Base-by-base conservation (phyloP, 768 basidiomycete species). In the Mycena belliarum region DNA sequence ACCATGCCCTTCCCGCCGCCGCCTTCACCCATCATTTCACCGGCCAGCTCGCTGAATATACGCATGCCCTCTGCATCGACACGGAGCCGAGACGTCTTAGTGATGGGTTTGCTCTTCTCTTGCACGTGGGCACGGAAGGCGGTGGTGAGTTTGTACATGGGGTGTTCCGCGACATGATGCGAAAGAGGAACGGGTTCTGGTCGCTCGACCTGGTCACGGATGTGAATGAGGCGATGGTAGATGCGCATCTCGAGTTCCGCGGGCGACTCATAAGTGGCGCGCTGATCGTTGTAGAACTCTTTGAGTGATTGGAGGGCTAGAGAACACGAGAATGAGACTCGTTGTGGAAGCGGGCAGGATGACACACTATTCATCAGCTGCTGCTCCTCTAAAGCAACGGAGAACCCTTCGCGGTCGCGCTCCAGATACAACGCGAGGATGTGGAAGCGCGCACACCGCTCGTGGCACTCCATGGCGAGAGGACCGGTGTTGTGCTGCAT, bases 211-310 rank as follows among this genome's bases (percentile, higher is more conserved):
- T 90, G 89, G 70, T 95, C 91, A 26, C 93, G 87, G 42, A 98
- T 88, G 66, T 97, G 93, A 26, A 91, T 88, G 28, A 98, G 83
- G 45, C 95, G 86, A 68, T 95, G 92, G 73, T 98, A 99, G 1
- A 97, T 87, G 29, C 93, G 87, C 86, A 99, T 97, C 72, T 99
- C 96, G 44, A 98, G 82, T 68, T 98, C 95, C 37, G 89, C 90
- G 0, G 89, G 85, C 11, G 89, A 89, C 65, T 86, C 74, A 59
- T 88, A 87, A 40, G 75, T 73, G 10, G 78, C 81, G 0, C 84
- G 78, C 55, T 91, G 87, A 66, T 97, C 95, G 61, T 91, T 86
- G 68, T 97, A 96, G 65, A 93, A 95, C 68, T 98, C 91, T 71
- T 93, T 94, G 53, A 98, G 79, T 65, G 89, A 93, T 70, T 93